phyloP scores from a whole-genome alignment of 371 early-diverging fungal genomes.

The Chytridium lagenaria region DNA sequence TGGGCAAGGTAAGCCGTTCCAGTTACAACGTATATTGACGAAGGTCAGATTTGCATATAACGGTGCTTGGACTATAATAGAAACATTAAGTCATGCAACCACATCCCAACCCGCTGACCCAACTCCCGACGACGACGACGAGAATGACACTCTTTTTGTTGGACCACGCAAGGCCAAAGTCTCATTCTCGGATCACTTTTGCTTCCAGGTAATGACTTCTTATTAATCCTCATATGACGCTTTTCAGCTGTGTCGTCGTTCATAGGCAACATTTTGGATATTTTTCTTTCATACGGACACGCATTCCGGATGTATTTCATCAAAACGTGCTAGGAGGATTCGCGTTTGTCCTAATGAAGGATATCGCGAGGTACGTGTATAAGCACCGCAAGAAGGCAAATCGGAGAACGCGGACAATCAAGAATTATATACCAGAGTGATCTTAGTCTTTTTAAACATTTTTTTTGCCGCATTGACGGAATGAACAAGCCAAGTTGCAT shows the following conservation, averaged over 20 bases:
- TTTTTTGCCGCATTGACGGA: too few species aligned
- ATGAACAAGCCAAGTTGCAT: too few species aligned
- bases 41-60: slow-evolving; percentile 16
- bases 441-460: too few species aligned
- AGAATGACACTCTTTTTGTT: not conserved
- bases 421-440: too few species aligned
- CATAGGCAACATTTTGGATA: slow-evolving; percentile 22
- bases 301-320: slow-evolving; percentile 37
- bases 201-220: too few species aligned
- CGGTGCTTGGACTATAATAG: slow-evolving; percentile 15
- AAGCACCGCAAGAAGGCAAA: not conserved
- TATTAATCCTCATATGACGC: slow-evolving; percentile 25
- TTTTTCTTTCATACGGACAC: slow-evolving; percentile 24
- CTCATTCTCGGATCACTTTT: too few species aligned
- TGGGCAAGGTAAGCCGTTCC: slow-evolving; percentile 29
- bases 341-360: slow-evolving; percentile 35
- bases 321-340: slow-evolving; percentile 42
- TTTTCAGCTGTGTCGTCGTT: slow-evolving; percentile 38
- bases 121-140: not conserved
- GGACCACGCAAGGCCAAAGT: too few species aligned
- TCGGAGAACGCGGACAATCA: not conserved
- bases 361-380: slow-evolving; percentile 29
- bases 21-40: not conserved
- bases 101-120: not conserved
- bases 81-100: not conserved